Base-by-base conservation (phyloP, 352 stramenopile genomes). In the Ochromonadaceae sp. region DNA sequence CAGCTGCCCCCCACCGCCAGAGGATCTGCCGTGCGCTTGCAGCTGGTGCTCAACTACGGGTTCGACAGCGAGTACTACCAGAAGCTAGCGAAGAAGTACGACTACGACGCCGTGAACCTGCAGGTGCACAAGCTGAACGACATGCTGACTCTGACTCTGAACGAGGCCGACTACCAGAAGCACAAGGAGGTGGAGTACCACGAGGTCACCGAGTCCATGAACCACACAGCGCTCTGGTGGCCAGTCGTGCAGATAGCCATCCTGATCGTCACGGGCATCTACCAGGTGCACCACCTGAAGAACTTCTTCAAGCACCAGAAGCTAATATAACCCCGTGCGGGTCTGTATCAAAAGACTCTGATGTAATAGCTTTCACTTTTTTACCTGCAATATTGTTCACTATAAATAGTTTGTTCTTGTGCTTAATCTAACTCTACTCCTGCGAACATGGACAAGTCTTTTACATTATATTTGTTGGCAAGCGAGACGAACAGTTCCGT, bases 271-370 rank as follows among this genome's bases (percentile, higher is more conserved):
- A 87, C 88, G 77, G 82, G 83, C 26, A 73, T 86, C 40, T 90
- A 80, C 78, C 83, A 91, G 68, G 81, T 90, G 41, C 66, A 87
- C 68, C 88, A 90, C 72, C 74, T 91, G 53, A 88, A 89, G 74
- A 85, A 85, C 67, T 91, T 90, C 59, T 91, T 91, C 79, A 91
- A 91, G 76, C 86, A 79, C 74, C 88, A 88, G 71, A 91, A 91
- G 71, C 77, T 91, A 66, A 87, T 90, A 65, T 90, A 86, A 50
- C n/a, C n/a, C n/a, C n/a, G n/a, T n/a, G n/a, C n/a, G n/a, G n/a
- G n/a, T n/a, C n/a, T n/a, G n/a, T n/a, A n/a, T n/a, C n/a, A n/a
- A n/a, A n/a, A n/a, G n/a, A n/a, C n/a, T n/a, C n/a, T n/a, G n/a
- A n/a, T n/a, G n/a, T n/a, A n/a, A n/a, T n/a, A n/a, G n/a, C n/a